Evolutionary conservation across 1,284 basidiomycete species (phyloP).

Genomic region (Heterobasidion annosum): DNA sequence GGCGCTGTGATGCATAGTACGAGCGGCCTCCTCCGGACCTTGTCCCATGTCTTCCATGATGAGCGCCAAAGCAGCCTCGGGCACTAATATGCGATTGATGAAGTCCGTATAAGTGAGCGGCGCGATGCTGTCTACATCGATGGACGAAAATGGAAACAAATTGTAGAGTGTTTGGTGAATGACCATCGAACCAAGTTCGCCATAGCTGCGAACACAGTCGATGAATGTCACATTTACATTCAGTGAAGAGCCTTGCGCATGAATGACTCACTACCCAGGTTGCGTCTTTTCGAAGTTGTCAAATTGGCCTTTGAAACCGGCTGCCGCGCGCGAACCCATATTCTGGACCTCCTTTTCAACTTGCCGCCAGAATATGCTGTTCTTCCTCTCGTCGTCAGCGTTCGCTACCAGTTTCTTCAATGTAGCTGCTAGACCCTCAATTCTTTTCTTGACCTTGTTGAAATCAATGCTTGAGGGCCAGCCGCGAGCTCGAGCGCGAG

Average conservation of each 20-base stretch:
- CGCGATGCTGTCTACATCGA: slow-evolving; percentile 39
- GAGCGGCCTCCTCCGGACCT: slow-evolving; percentile 31
- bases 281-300: slow-evolving; percentile 68
- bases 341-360: slow-evolving; percentile 48
- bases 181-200: slow-evolving; percentile 69
- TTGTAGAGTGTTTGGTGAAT: slow-evolving; percentile 69
- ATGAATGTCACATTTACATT: not conserved
- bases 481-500: slow-evolving; percentile 54
- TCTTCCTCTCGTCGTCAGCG: slow-evolving; percentile 19
- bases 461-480: slow-evolving; percentile 74
- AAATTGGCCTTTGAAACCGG: slow-evolving; percentile 64
- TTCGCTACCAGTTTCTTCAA: slow-evolving; percentile 9
- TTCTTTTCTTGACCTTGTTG: slow-evolving; percentile 37
- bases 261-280: slow-evolving; percentile 66
- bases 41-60: slow-evolving; percentile 60
- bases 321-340: slow-evolving; percentile 54
- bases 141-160: slow-evolving; percentile 55
- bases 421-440: slow-evolving; percentile 31
- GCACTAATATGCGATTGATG: slow-evolving; percentile 63
- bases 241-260: not conserved
- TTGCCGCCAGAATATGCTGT: slow-evolving; percentile 62
- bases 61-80: slow-evolving; percentile 63
- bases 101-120: slow-evolving; percentile 67
- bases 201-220: slow-evolving; percentile 44
- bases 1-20: slow-evolving; percentile 62